Evolutionary conservation across 352 stramenopile genomes (phyloP).

Genomic region (Nothophytophthora sp.): DNA sequence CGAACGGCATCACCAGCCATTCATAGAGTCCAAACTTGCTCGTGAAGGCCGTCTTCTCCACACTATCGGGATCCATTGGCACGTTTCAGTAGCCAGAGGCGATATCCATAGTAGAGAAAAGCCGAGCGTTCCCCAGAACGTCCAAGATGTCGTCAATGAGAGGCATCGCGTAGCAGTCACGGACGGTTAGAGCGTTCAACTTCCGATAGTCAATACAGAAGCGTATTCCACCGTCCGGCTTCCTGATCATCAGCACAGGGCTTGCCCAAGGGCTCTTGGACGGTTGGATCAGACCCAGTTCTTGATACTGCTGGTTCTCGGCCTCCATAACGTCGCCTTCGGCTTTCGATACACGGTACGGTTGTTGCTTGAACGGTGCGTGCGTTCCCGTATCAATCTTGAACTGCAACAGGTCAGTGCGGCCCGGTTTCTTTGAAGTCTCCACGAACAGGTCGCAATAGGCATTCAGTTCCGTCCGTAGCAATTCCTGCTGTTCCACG

Average conservation of each 20-base stretch:
- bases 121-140: background rate
- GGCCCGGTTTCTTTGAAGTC: background rate
- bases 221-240: constrained; percentile 8
- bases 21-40: constrained; percentile 2
- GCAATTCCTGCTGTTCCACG: background rate
- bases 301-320: constrained; percentile 11
- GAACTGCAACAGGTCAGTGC: constrained; percentile 5
- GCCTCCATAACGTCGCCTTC: constrained; percentile 9
- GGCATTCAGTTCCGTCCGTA: background rate
- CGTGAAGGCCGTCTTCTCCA: constrained; percentile 1
- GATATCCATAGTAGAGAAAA: constrained; percentile 7
- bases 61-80: background rate
- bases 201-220: constrained; percentile 14
- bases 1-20: constrained; percentile 1
- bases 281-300: background rate
- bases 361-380: constrained; percentile 4
- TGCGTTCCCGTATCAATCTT: constrained; percentile 8
- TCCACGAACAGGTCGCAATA: background rate
- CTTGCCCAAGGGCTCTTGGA: constrained; percentile 9
- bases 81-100: constrained; percentile 4
- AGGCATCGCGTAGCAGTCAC: constrained; percentile 10
- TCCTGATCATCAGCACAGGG: constrained; percentile 9
- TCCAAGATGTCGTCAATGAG: constrained; percentile 16
- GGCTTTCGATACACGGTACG: constrained; percentile 5
- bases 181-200: constrained; percentile 7